phyloP scores from a whole-genome alignment of 257 asterid species.

The Coffea canephora region DNA sequence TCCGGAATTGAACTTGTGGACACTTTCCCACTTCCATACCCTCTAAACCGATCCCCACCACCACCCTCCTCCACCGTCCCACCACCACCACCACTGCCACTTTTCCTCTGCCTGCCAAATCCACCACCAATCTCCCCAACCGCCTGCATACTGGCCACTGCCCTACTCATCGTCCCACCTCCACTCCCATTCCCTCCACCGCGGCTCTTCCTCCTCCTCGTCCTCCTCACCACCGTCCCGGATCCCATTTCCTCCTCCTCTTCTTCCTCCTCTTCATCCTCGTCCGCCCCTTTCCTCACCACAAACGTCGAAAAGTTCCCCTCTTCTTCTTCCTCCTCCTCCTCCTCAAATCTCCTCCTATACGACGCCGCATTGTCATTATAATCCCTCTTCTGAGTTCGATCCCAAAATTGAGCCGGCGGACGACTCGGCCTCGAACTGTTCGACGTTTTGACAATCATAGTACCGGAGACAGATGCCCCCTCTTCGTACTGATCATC shows the following conservation, averaged over 20 bases:
- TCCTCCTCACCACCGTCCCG: conserved; percentile 73
- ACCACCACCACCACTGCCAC: conserved; percentile 36
- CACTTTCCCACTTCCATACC: conserved; percentile 62
- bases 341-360: conserved; percentile 13
- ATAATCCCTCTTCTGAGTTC: conserved; percentile 24
- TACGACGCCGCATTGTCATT: conserved; percentile 23
- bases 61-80: conserved; percentile 31
- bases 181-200: conserved; percentile 37
- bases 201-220: conserved; percentile 31
- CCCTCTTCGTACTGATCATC: conserved; percentile 45
- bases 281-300: conserved; percentile 46
- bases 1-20: conserved; percentile 86
- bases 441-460: conserved; percentile 66
- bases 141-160: conserved; percentile 94
- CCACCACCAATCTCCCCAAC: conserved; percentile 74
- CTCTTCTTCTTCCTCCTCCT: conserved; percentile 47
- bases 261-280: conserved; percentile 35
- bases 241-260: conserved; percentile 57
- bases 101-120: conserved; percentile 49
- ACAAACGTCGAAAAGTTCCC: conserved; percentile 85
- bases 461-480: conserved; percentile 66
- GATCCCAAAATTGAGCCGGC: conserved; percentile 33
- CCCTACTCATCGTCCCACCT: conserved; percentile 81
- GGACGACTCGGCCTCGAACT: conserved; percentile 18
- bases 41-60: conserved; percentile 41